Conservation (phyloP, 768 basidiomycete species). For the Serpula lacrymans region DNA sequence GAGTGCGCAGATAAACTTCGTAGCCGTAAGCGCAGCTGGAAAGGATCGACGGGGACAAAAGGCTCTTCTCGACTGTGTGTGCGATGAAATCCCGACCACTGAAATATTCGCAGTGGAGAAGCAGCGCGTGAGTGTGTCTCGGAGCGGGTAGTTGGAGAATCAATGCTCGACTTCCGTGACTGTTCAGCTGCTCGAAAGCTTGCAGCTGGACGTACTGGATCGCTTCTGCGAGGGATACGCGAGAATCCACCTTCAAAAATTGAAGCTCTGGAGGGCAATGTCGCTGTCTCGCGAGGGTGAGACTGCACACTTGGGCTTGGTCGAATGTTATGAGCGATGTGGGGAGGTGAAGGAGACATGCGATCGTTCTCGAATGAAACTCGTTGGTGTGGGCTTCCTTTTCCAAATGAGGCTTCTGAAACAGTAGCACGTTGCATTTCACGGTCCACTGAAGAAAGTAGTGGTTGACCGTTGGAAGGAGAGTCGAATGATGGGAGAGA, state of each 20-base stretch:
- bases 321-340: conserved; percentile 23
- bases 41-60: conserved; percentile 57
- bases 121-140: conserved; percentile 37
- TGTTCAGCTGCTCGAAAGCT: conserved; percentile 7
- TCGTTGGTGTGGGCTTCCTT: conserved; percentile 46
- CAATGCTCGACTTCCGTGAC: conserved; percentile 20
- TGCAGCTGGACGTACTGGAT: conserved; percentile 1
- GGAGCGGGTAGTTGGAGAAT: conserved; percentile 26
- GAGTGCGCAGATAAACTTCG: conserved; percentile 18
- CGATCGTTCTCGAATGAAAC: conserved; percentile 57
- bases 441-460: conserved; percentile 11
- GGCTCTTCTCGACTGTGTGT: conserved; percentile 48
- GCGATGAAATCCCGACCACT: conserved; percentile 52
- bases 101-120: conserved; percentile 60
- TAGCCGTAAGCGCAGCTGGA: conserved; percentile 28
- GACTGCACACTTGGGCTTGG: conserved; percentile 31
- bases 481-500: conserved; percentile 41
- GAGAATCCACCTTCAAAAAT: conserved; percentile 2
- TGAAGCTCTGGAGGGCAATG: conserved; percentile 7
- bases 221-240: conserved; percentile 10
- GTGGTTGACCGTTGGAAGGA: conserved; percentile 18
- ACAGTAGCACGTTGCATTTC: conserved; percentile 16
- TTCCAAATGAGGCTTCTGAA: conserved; percentile 38
- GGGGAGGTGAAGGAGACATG: conserved; percentile 34
- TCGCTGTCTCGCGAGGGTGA: conserved; percentile 14